A percentile compares a stretch with the other conserved stretches of the same genome.
Conservation (phyloP, 306 rosid species). For the Fagus crenata region DNA sequence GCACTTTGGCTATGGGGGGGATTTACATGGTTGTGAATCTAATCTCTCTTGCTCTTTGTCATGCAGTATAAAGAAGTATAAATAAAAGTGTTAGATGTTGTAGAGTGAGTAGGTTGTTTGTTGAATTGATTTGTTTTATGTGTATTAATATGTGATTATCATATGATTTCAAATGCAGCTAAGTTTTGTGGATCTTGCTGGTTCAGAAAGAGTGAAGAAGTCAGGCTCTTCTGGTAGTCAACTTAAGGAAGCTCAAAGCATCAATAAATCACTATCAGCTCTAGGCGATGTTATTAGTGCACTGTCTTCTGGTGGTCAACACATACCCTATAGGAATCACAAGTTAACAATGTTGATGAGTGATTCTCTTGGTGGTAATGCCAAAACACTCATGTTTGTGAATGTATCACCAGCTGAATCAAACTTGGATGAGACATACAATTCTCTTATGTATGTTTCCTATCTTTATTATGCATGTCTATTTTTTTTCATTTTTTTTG, state of each 20-base stretch:
- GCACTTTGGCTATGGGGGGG: not conserved
- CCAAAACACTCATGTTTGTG: constrained; percentile 95
- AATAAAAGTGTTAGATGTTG: constrained; percentile 8
- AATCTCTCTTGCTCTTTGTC: not conserved
- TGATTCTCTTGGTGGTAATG: constrained; percentile 95
- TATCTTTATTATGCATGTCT: not conserved
- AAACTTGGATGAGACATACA: constrained; percentile 87
- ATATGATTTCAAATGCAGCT: constrained; percentile 45
- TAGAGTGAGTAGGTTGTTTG: not conserved
- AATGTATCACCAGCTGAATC: constrained; percentile 84
- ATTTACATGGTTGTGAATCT: not conserved
- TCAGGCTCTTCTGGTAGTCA: constrained; percentile 87
- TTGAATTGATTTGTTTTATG: constrained; percentile 3
- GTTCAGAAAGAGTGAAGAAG: constrained; percentile 90
- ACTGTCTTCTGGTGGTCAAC: constrained; percentile 80
- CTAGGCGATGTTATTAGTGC: constrained; percentile 93
- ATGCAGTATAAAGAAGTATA: not conserved
- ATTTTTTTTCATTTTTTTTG: not conserved
- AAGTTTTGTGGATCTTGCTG: constrained; percentile 99
- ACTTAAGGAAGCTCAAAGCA: constrained; percentile 97
- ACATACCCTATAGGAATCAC: constrained; percentile 91
- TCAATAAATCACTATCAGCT: constrained; percentile 94
- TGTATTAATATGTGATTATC: not conserved
- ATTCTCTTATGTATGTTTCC: constrained; percentile 73
- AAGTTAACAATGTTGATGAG: constrained; percentile 97